Conservation (phyloP, 2,329 filamentous ascomycete species). For the Colletotrichum horii region DNA sequence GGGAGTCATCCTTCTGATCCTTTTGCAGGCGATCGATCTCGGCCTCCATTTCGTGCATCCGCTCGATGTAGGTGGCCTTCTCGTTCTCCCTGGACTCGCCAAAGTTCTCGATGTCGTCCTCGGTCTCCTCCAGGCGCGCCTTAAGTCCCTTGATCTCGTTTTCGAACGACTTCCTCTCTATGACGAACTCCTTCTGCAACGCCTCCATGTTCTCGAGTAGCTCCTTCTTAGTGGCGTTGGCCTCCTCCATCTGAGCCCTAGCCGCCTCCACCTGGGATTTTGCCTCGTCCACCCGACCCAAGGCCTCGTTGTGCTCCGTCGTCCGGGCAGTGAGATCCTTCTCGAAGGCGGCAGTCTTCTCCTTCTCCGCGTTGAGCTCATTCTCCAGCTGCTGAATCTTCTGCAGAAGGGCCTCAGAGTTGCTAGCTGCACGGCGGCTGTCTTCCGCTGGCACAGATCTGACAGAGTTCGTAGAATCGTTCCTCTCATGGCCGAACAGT, state of each 20-base stretch:
- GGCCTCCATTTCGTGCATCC: constrained; percentile 69
- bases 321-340: constrained; percentile 68
- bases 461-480: constrained; percentile 55
- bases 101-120: constrained; percentile 89
- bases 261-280: constrained; percentile 50
- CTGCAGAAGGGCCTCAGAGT: constrained; percentile 49
- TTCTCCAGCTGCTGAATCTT: constrained; percentile 71
- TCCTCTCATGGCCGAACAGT: constrained; percentile 58
- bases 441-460: constrained; percentile 48
- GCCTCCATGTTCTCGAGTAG: constrained; percentile 94
- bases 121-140: constrained; percentile 81
- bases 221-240: constrained; percentile 90
- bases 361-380: constrained; percentile 77
- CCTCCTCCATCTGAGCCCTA: constrained; percentile 79
- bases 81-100: constrained; percentile 85
- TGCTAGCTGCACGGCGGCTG: constrained; percentile 51
- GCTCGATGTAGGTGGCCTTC: constrained; percentile 72
- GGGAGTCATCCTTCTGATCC: constrained; percentile 60
- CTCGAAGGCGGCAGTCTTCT: constrained; percentile 69
- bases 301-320: constrained; percentile 65
- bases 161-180: constrained; percentile 83
- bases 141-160: constrained; percentile 79
- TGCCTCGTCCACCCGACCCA: constrained; percentile 78
- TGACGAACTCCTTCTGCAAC: constrained; percentile 84
- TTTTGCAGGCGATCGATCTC: constrained; percentile 71